phyloP scores from a whole-genome alignment of 805 yeast genomes.

The Candida tallmaniae region DNA sequence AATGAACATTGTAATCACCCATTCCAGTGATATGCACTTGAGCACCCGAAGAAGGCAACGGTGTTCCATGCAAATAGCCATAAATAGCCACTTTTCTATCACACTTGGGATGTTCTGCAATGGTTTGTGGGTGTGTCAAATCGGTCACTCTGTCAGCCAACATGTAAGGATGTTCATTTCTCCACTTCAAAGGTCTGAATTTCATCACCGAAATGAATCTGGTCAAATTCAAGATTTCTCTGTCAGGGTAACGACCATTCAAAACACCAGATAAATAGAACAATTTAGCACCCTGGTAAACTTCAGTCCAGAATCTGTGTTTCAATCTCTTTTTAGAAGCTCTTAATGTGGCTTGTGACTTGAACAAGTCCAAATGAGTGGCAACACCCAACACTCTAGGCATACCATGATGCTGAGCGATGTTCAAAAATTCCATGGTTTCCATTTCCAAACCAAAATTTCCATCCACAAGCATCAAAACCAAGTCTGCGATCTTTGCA shows the following conservation, averaged over 20 bases:
- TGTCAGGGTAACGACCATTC: slow-evolving; percentile 96
- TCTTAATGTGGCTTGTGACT: slow-evolving; percentile 81
- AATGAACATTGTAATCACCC: slow-evolving; percentile 76
- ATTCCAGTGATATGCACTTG: slow-evolving; percentile 92
- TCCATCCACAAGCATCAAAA: slow-evolving; percentile 86
- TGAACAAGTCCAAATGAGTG: slow-evolving; percentile 92
- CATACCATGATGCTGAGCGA: slow-evolving; percentile 98
- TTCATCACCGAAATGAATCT: slow-evolving; percentile 96
- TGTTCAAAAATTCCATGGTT: slow-evolving; percentile 95
- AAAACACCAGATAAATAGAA: slow-evolving; percentile 93
- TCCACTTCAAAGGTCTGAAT: slow-evolving; percentile 98
- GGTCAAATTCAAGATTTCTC: slow-evolving; percentile 87
- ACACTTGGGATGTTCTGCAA: slow-evolving; percentile 73
- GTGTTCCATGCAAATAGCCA: slow-evolving; percentile 94
- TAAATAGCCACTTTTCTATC: slow-evolving; percentile 89
- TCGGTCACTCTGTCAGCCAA: slow-evolving; percentile 90
- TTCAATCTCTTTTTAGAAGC: slow-evolving; percentile 89
- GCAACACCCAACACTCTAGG: slow-evolving; percentile 94
- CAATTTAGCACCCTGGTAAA: slow-evolving; percentile 94
- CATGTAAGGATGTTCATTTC: slow-evolving; percentile 95
- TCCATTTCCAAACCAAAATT: slow-evolving; percentile 99
- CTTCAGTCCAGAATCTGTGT: slow-evolving; percentile 98
- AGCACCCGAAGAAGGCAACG: slow-evolving; percentile 63
- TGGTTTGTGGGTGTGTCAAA: slow-evolving; percentile 82
- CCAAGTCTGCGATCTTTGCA: slow-evolving; percentile 92